Evolutionary conservation across 129 eudicot species (phyloP), one percentile per base, ranked within the genome.

Genomic region (Mikania micrantha): DNA sequence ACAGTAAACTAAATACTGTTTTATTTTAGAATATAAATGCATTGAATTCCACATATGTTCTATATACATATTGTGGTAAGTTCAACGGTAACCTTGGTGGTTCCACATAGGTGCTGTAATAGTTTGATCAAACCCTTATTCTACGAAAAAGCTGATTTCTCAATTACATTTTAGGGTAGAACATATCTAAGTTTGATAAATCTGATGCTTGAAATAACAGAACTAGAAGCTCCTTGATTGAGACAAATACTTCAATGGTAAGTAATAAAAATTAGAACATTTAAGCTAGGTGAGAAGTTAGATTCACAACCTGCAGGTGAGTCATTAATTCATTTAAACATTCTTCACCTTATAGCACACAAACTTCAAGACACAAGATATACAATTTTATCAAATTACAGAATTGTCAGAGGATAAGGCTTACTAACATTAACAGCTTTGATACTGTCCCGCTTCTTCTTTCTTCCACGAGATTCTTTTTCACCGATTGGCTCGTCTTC

Each of bases 391-490:
- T 28, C 34, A 52, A 42, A 17, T 64, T 56, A 42, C 16, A 39
- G 48, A 16, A 50, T 22, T 58, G 72, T 41, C 71, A 12, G 11
- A 70, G 16, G 72, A 54, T 52, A 54, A 12, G 31, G 81, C 57
- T 73, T 41, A 84, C 97, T 74, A 29, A 90, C 95, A 82, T 78
- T 85, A 70, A 65, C 49, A 32, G 69, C 36, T 38, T 4, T 39
- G 54, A 65, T 44, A 79, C 45, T 76, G 66, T 63, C 77, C 27
- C 59, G 75, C 67, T 41, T 71, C 66, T 69, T 80, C 77, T 78
- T 79, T 67, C 78, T 85, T 67, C 84, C 84, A 59, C 83, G 87
- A 75, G 83, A 49, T 74, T 36, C 85, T 65, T 74, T 83, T 28
- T 71, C 84, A 10, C 32, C 64, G 39, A 66, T 31, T 2, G 72